Percentiles rank a stretch among this genome's conserved stretches.
phyloP scores from a whole-genome alignment of 2,329 filamentous ascomycete species.

The Claviceps humidiphila region DNA sequence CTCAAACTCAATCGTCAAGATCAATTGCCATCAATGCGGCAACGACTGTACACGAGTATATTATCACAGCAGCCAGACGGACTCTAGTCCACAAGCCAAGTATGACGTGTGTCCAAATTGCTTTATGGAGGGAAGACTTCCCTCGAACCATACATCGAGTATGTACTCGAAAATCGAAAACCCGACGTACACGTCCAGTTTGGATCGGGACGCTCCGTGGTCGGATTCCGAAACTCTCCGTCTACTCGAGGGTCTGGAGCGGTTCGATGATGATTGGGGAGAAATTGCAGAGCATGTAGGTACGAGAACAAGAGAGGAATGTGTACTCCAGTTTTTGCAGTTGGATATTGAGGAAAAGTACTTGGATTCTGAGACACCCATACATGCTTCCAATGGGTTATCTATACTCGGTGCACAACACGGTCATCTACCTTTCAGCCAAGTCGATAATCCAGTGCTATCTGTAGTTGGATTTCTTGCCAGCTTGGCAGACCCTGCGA shows the following conservation, averaged over 20 bases:
- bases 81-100: slow-evolving; percentile 53
- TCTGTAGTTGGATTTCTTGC: slow-evolving; percentile 92
- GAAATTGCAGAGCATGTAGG: slow-evolving; percentile 85
- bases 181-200: slow-evolving; percentile 61
- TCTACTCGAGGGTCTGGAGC: slow-evolving; percentile 79
- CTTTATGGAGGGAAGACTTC: slow-evolving; percentile 72
- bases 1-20: slow-evolving; percentile 52
- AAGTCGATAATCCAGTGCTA: slow-evolving; percentile 91
- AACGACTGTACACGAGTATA: slow-evolving; percentile 67
- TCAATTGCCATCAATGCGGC: slow-evolving; percentile 83
- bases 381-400: slow-evolving; percentile 43
- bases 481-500: slow-evolving; percentile 76
- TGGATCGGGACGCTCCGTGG: slow-evolving; percentile 81
- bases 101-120: slow-evolving; percentile 89
- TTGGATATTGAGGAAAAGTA: slow-evolving; percentile 97
- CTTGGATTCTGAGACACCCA: slow-evolving; percentile 55
- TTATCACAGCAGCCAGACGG: slow-evolving; percentile 43
- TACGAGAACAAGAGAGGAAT: slow-evolving; percentile 86
- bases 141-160: slow-evolving; percentile 60
- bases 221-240: slow-evolving; percentile 80
- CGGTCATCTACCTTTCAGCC: slow-evolving; percentile 77
- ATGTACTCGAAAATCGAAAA: slow-evolving; percentile 89
- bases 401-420: slow-evolving; percentile 57
- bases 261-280: slow-evolving; percentile 92
- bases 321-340: slow-evolving; percentile 90